phyloP scores from a whole-genome alignment of 116 monocot genomes.

The Trichopus zeylanicus region DNA sequence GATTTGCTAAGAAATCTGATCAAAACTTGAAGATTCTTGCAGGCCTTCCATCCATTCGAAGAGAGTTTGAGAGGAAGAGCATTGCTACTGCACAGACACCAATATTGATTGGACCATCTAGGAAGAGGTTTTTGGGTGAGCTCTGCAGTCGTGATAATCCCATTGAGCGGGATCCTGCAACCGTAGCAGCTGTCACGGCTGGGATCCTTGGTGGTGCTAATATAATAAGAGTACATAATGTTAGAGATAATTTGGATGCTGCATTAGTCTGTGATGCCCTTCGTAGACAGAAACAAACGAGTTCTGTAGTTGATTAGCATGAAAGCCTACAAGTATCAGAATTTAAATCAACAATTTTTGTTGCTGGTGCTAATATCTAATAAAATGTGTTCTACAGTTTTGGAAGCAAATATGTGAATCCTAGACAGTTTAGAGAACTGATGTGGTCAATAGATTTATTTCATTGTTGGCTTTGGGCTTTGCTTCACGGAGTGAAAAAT shows the following conservation, averaged over 20 bases:
- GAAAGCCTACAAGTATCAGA: no score
- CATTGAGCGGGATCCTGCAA: constrained; percentile 75
- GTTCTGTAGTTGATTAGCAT: neutral
- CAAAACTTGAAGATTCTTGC: constrained; percentile 71
- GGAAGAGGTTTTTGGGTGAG: constrained; percentile 87
- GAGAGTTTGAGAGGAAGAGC: constrained; percentile 39
- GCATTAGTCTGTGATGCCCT: constrained; percentile 80
- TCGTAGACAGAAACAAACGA: constrained; percentile 19
- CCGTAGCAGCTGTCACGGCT: constrained; percentile 54
- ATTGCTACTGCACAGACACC: constrained; percentile 57
- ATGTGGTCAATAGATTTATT: no score
- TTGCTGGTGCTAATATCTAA: no score
- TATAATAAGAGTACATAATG: constrained; percentile 84
- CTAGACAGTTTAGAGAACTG: no score
- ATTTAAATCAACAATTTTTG: no score
- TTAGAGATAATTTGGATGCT: constrained; percentile 57
- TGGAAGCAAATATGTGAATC: no score
- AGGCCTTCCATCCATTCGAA: constrained; percentile 40
- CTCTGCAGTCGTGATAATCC: constrained; percentile 48
- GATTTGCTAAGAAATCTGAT: constrained; percentile 67
- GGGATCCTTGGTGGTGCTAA: constrained; percentile 78
- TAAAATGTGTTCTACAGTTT: no score
- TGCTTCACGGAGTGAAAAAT: no score
- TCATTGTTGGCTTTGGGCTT: no score
- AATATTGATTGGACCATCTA: constrained; percentile 75